A percentile compares a stretch with the other conserved stretches of the same genome.
Conservation (phyloP, 768 basidiomycete species). For the Psilocybe sp. region DNA sequence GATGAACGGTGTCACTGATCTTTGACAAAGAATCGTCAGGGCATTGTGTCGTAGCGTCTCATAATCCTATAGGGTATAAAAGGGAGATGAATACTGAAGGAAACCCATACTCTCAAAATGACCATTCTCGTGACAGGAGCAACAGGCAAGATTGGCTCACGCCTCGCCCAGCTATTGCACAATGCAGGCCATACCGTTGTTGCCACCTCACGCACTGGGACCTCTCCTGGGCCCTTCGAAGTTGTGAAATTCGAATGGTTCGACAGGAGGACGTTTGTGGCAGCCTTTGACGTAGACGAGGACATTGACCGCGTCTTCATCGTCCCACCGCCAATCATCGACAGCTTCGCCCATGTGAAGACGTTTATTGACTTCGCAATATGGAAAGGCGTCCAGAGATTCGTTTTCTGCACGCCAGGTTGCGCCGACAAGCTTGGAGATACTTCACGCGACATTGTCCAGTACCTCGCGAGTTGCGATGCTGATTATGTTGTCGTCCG, state of each 20-base stretch:
- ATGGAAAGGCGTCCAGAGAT: slow-evolving; percentile 29
- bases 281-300: slow-evolving; percentile 21
- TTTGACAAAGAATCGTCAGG: too few species aligned
- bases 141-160: slow-evolving; percentile 27
- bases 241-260: slow-evolving; percentile 32
- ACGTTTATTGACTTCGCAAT: slow-evolving; percentile 30
- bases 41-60: too few species aligned
- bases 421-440: slow-evolving; percentile 20
- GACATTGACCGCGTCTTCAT: slow-evolving; percentile 21
- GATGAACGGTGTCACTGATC: too few species aligned
- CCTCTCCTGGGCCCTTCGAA: slow-evolving; percentile 22
- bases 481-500: slow-evolving; percentile 32
- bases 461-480: slow-evolving; percentile 28
- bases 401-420: slow-evolving; percentile 27
- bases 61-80: too few species aligned
- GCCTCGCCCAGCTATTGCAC: slow-evolving; percentile 24
- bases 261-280: slow-evolving; percentile 25
- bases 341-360: slow-evolving; percentile 17
- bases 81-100: too few species aligned
- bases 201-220: slow-evolving; percentile 25
- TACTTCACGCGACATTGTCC: slow-evolving; percentile 25
- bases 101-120: slow-evolving; percentile 15
- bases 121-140: slow-evolving; percentile 33
- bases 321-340: slow-evolving; percentile 12
- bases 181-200: slow-evolving; percentile 21